These are phyloP conservation scores for Talaromyces trachyspermus DNA, from an alignment of 495 filamentous ascomycete genomes.

Conservation along the genomic window DNA sequence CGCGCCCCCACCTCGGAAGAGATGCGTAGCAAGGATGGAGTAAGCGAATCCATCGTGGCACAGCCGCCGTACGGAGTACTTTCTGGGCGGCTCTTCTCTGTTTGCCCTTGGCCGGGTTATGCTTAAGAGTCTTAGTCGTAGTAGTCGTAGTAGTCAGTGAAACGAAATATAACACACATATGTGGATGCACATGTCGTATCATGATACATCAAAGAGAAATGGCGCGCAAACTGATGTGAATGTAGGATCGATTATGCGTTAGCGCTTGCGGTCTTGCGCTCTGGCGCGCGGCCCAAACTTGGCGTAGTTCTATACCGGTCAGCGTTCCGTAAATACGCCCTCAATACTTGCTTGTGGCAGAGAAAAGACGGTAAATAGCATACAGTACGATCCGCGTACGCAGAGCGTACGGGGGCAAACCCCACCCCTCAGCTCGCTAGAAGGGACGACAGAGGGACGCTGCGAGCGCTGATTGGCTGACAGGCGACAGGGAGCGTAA, in stretches of 20 bases:
- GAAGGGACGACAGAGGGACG: too few relatives aligned
- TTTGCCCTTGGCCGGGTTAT: too few relatives aligned
- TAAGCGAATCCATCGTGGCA: not conserved
- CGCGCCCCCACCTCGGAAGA: not conserved
- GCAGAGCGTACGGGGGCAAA: too few relatives aligned
- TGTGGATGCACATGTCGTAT: too few relatives aligned
- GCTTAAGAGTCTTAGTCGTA: too few relatives aligned
- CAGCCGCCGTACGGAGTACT: constrained; percentile 13
- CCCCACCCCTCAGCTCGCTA: too few relatives aligned
- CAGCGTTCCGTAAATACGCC: not conserved
- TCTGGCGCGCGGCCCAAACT: constrained; percentile 5
- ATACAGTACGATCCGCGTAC: too few relatives aligned
- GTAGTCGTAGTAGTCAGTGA: too few relatives aligned
- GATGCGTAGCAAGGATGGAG: not conserved
- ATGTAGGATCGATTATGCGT: not conserved
- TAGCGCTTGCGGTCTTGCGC: not conserved
- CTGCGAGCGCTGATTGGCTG: constrained; percentile 3
- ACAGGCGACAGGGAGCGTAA: not conserved
- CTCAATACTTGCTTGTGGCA: not conserved
- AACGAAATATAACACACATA: too few relatives aligned
- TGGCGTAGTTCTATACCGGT: not conserved
- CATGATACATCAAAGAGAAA: too few relatives aligned
- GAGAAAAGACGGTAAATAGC: not conserved
- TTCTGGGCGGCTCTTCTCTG: not conserved
- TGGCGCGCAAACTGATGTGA: too few relatives aligned